phyloP scores from a whole-genome alignment of 768 basidiomycete genomes.

The Boletus subparvulus region DNA sequence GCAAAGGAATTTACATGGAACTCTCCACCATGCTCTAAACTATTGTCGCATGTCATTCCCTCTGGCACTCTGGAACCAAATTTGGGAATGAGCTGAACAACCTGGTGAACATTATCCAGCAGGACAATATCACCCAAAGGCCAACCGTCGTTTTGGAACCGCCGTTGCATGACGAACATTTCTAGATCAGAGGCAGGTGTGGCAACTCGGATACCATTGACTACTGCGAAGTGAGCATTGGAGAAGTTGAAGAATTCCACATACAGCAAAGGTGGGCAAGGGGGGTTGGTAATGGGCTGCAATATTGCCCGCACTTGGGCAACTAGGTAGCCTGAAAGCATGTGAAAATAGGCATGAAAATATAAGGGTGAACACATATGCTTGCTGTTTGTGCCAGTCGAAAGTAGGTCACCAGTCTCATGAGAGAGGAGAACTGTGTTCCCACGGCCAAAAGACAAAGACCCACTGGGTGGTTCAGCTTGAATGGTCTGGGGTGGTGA shows the following conservation, averaged over 20 bases:
- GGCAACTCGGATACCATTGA: neutral
- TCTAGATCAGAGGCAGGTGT: neutral
- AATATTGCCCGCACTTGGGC: neutral
- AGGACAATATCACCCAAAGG: neutral
- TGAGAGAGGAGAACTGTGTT: constrained; percentile 6
- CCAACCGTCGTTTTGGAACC: neutral
- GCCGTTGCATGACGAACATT: neutral
- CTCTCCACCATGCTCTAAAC: too few relatives aligned
- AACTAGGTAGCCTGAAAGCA: neutral
- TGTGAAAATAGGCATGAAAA: neutral
- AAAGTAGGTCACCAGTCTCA: constrained; percentile 6
- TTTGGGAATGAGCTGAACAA: too few relatives aligned
- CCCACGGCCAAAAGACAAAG: constrained; percentile 1
- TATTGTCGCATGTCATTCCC: too few relatives aligned
- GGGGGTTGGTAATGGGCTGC: neutral
- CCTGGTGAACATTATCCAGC: neutral
- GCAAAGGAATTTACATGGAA: too few relatives aligned
- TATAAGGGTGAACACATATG: too few relatives aligned
- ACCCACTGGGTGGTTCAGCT: neutral
- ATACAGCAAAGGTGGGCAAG: neutral
- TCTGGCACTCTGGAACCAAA: too few relatives aligned
- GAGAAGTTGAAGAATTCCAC: neutral
- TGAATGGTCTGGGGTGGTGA: constrained; percentile 10
- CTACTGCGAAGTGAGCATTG: neutral
- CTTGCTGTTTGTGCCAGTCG: neutral